Evolutionary conservation across 1,284 basidiomycete species (phyloP).

Genomic region (Limonomyces culmigenus): DNA sequence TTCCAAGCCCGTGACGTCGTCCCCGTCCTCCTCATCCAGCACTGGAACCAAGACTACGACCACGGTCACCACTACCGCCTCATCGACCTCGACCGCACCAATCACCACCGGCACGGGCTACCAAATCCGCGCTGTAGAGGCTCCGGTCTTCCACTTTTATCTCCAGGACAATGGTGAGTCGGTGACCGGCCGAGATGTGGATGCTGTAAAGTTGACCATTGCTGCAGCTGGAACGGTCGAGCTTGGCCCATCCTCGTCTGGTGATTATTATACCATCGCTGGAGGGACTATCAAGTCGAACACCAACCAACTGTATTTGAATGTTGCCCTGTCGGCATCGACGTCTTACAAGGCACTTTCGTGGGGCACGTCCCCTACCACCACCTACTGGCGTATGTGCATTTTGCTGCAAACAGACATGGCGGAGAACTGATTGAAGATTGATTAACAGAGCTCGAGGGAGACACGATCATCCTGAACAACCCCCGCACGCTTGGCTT

Average conservation of each 20-base stretch:
- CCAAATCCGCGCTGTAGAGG: not conserved
- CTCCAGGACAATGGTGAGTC: slow-evolving; percentile 29
- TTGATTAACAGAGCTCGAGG: no score
- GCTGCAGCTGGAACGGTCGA: slow-evolving; percentile 25
- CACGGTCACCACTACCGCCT: no score
- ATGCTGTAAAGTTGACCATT: not conserved
- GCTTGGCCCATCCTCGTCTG: slow-evolving; percentile 34
- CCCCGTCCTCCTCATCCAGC: no score
- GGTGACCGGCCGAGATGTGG: slow-evolving; percentile 6
- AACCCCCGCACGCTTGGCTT: slow-evolving; percentile 35
- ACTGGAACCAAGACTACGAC: no score
- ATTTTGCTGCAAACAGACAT: no score
- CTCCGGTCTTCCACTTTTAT: slow-evolving; percentile 38
- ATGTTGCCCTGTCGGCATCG: slow-evolving; percentile 23
- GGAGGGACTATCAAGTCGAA: slow-evolving; percentile 21
- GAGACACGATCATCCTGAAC: slow-evolving; percentile 40
- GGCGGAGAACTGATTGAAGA: no score
- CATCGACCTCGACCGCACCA: no score
- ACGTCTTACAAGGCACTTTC: slow-evolving; percentile 33
- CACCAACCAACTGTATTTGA: slow-evolving; percentile 28
- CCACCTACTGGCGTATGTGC: slow-evolving; percentile 37
- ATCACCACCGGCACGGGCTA: no score
- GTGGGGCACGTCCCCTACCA: slow-evolving; percentile 27
- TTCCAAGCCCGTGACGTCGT: no score
- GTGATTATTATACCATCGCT: slow-evolving; percentile 32